Base-by-base conservation (phyloP, 176 grass and related monocot species). In the Oropetium thomaeum region DNA sequence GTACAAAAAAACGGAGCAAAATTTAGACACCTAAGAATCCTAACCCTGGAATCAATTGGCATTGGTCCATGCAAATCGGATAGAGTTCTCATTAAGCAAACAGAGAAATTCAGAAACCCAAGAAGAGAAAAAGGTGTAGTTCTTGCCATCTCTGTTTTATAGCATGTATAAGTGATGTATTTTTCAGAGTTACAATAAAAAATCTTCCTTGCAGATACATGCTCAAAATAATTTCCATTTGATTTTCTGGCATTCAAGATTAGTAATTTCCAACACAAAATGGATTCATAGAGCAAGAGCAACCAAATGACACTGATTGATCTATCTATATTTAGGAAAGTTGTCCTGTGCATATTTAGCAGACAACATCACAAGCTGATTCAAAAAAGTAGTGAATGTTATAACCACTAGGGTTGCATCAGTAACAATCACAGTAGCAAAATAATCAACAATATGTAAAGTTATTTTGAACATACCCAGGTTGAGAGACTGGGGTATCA, bases 401-500 rank as follows among this genome's bases (percentile, higher is more conserved):
- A 61, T 53, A 62, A 11, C 25, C 10, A 52, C 19, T 53, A 48
- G 29, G 2, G 16, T 30, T 39, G 28, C 51, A 68, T 40, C 62
- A 16, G 43, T 19, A 12, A 43, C 53, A 74, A 31, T 35, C 23
- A 74, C 19, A 79, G n/a, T 27, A 67, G 13, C 69, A 74, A 51
- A 62, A 54, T 63, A 1, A 62, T 45, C 10, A 53, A 40, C 31
- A 20, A 48, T 62, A 59, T 34, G 11, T 32, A 70, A 37, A 59
- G 40, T 55, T 30, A 71, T 34, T 65, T 54, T 79, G 71, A 39
- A 87, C 45, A 68, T 87, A 97, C 91, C 91, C 83, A 75, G 75
- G 85, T 31, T 87, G 89, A 58, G 89, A 98, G 62, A 77, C 80
- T 66, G 91, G 88, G 52, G 84, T 63, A 67, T 95, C 96, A 57